Conservation (phyloP, 2,329 filamentous ascomycete species). For the Simplicillium aogashimaense region DNA sequence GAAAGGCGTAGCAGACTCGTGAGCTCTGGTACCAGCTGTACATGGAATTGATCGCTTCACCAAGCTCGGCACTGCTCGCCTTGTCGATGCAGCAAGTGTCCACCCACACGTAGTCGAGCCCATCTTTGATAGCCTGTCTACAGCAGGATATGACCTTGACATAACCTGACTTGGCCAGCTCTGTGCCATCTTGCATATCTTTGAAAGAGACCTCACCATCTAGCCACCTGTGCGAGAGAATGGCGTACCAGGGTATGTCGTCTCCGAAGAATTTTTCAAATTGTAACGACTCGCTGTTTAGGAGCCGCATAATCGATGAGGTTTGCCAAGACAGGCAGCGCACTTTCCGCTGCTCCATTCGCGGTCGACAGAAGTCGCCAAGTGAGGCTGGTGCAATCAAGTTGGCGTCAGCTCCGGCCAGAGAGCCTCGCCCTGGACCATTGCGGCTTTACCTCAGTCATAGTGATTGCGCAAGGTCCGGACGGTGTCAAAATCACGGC, state of each 20-base stretch:
- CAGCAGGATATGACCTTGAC: constrained; percentile 13
- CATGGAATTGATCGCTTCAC: neutral
- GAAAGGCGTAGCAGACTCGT: constrained; percentile 14
- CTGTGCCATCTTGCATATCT: constrained; percentile 6
- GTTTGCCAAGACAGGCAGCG: too few species aligned
- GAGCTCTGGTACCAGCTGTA: constrained; percentile 15
- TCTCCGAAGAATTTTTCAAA: neutral
- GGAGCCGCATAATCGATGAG: neutral
- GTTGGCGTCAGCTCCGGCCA: too few species aligned
- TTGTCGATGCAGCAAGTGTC: constrained; percentile 15
- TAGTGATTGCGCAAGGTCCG: too few species aligned
- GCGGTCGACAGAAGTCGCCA: too few species aligned
- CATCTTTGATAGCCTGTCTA: constrained; percentile 6
- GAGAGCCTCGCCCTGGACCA: too few species aligned
- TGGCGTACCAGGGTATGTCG: constrained; percentile 16
- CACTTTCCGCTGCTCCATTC: too few species aligned
- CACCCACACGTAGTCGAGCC: constrained; percentile 14
- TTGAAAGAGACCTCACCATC: constrained; percentile 13
- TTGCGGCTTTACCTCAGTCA: too few species aligned
- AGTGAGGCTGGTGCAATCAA: too few species aligned
- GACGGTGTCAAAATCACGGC: too few species aligned
- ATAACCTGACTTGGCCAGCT: constrained; percentile 12
- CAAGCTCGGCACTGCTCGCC: neutral
- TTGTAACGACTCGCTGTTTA: neutral
- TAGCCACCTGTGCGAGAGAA: constrained; percentile 24